phyloP scores from a whole-genome alignment of 257 asterid genomes.

The Parsonsia alboflavescens region DNA sequence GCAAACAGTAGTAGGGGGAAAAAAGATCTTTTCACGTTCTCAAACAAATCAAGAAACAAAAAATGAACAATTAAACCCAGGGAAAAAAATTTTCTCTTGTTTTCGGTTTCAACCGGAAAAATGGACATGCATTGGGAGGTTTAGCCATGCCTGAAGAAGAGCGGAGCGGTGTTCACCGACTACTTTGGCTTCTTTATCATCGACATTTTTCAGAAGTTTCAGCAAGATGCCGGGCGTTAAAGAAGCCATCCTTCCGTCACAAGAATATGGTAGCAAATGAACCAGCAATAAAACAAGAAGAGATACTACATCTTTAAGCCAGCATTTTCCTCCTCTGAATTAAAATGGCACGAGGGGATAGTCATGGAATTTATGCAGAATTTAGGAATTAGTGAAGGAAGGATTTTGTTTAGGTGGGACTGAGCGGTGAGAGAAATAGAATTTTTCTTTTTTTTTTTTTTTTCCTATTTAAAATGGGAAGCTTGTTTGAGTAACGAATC shows the following conservation, averaged over 20 bases:
- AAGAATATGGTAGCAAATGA: neutral
- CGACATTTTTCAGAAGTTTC: slow-evolving; percentile 68
- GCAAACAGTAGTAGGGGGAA: neutral
- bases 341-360: neutral
- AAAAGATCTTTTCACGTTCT: neutral
- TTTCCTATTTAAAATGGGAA: neutral
- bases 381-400: neutral
- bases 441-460: no score
- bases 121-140: neutral
- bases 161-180: slow-evolving; percentile 94
- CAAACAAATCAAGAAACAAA: neutral
- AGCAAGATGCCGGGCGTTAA: slow-evolving; percentile 67
- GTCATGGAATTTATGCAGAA: neutral
- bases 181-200: slow-evolving; percentile 58
- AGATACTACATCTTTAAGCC: neutral
- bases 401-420: neutral
- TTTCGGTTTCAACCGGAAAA: neutral
- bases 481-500: slow-evolving; percentile 28
- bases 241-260: slow-evolving; percentile 51
- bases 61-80: no score
- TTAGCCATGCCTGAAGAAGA: slow-evolving; percentile 64
- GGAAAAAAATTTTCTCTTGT: neutral
- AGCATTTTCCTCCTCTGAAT: neutral
- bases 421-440: neutral
- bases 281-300: neutral